Evolutionary conservation across 2,329 filamentous ascomycete species (phyloP).

Genomic region (Neofusicoccum ribis): DNA sequence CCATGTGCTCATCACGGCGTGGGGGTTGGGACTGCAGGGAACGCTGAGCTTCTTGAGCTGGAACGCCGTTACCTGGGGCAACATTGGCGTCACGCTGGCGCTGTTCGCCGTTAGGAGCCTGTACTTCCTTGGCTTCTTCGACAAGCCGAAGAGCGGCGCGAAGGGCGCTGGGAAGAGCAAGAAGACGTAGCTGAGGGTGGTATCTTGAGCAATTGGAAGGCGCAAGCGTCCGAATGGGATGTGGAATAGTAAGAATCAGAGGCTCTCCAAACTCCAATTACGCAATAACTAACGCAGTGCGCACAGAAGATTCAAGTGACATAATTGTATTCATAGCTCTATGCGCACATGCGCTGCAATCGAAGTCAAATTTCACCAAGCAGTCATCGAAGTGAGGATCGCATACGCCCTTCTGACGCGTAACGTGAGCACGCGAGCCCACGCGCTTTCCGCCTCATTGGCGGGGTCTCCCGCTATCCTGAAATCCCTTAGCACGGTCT

Average conservation of each 20-base stretch:
- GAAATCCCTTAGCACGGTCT: too few species aligned
- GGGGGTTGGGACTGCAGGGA: constrained; percentile 57
- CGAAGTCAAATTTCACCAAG: too few species aligned
- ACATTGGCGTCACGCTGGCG: constrained; percentile 66
- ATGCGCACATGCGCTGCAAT: too few species aligned
- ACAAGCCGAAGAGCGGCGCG: constrained; percentile 27
- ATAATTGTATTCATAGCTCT: too few species aligned
- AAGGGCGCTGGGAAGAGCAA: neutral
- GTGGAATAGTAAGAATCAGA: neutral
- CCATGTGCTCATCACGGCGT: constrained; percentile 64
- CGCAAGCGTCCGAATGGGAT: neutral
- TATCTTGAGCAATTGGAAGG: neutral
- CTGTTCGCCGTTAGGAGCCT: constrained; percentile 58
- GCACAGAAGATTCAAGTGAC: too few species aligned
- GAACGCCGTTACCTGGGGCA: constrained; percentile 74
- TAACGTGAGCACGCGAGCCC: too few species aligned
- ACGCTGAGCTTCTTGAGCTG: constrained; percentile 58
- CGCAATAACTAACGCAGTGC: too few species aligned
- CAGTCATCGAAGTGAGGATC: too few species aligned
- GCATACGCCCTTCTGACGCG: too few species aligned
- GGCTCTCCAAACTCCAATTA: neutral
- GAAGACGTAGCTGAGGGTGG: neutral
- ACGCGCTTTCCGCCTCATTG: too few species aligned
- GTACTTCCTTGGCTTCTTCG: constrained; percentile 63
- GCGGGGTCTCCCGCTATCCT: too few species aligned